Base-by-base conservation (phyloP, 2,329 filamentous ascomycete species). In the Botrytis fragariae region DNA sequence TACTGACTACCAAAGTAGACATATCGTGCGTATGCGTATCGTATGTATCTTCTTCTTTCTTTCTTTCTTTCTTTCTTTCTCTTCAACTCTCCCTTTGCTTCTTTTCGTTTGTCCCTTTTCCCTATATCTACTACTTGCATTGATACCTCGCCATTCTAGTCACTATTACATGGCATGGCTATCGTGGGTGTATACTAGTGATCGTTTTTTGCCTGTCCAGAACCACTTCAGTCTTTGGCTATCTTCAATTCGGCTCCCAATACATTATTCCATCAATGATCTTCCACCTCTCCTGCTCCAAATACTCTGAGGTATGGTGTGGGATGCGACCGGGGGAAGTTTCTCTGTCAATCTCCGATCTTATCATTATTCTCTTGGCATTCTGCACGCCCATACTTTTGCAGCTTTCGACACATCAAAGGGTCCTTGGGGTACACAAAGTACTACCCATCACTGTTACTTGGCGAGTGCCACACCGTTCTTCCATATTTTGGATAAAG, bases 361-460 rank as follows among this genome's bases (percentile, higher is more conserved):
- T 63, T 63, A 44, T 63, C 61, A 44, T 44, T 39, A 32, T 63
- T 44, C 39, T 22, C 61, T 63, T 63, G 61, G 39, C 25, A 63
- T 44, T 32, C 39, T 63, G 25, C 61, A 44, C 32, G 37, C 37
- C 22, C 37, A 63, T 44, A 63, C 25, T 20, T 63, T 29, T 62
- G 37, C 37, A 29, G 14, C 25, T 44, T 44, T 63, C n/a, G 39
- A 44, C 29, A 9, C 61, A 61, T 32, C 20, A n/a, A 39, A 37
- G 59, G 59, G 29, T 61, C 25, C 39, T 44, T 32, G 39, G n/a
- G n/a, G 61, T 63, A 25, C 25, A n/a, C 25, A n/a, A 63, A 32
- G 8, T 32, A 63, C n/a, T 25, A 22, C n/a, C n/a, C 16, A 44
- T 32, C n/a, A 29, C 16, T 44, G 39, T 64, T 64, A 32, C 1